phyloP scores from a whole-genome alignment of 2,329 filamentous ascomycete species.

The Aulographum hederae region DNA sequence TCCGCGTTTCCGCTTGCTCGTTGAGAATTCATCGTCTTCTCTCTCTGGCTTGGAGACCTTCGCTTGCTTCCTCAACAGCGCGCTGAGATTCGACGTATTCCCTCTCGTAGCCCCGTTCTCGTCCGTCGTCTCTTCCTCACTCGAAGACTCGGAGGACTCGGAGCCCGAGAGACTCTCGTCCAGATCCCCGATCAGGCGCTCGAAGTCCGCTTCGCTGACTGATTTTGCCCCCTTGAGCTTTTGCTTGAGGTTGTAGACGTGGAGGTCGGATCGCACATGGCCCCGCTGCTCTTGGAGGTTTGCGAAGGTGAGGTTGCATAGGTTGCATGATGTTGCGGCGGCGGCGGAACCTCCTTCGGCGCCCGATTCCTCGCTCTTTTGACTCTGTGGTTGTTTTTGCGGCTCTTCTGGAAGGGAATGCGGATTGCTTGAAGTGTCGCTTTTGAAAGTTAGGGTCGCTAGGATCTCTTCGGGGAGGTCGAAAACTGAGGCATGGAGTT shows the following conservation, averaged over 20 bases:
- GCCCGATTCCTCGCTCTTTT: constrained; percentile 17
- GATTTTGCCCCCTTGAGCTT: constrained; percentile 57
- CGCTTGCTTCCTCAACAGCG: constrained; percentile 68
- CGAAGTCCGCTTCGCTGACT: constrained; percentile 69
- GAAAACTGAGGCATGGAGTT: constrained; percentile 40
- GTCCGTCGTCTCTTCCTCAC: constrained; percentile 48
- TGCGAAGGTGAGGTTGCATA: constrained; percentile 57
- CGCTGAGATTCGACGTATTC: constrained; percentile 42
- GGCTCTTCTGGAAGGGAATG: not conserved
- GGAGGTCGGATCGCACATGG: constrained; percentile 78
- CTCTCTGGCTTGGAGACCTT: constrained; percentile 37
- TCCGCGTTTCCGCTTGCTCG: constrained; percentile 32
- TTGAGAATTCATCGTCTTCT: constrained; percentile 29
- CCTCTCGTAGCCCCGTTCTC: constrained; percentile 42
- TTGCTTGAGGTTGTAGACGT: constrained; percentile 88
- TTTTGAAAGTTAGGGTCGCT: constrained; percentile 42
- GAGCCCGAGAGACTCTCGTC: constrained; percentile 90
- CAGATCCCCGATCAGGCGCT: constrained; percentile 65
- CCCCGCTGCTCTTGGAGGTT: constrained; percentile 64
- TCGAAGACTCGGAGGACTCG: constrained; percentile 51
- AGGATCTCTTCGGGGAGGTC: constrained; percentile 63
- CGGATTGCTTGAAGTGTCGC: constrained; percentile 5
- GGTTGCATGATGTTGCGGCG: constrained; percentile 55
- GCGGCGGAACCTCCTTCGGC: constrained; percentile 25
- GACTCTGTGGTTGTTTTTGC: constrained; percentile 3